phyloP scores from a whole-genome alignment of 805 yeast genomes.

The Ogataea pignaliae region DNA sequence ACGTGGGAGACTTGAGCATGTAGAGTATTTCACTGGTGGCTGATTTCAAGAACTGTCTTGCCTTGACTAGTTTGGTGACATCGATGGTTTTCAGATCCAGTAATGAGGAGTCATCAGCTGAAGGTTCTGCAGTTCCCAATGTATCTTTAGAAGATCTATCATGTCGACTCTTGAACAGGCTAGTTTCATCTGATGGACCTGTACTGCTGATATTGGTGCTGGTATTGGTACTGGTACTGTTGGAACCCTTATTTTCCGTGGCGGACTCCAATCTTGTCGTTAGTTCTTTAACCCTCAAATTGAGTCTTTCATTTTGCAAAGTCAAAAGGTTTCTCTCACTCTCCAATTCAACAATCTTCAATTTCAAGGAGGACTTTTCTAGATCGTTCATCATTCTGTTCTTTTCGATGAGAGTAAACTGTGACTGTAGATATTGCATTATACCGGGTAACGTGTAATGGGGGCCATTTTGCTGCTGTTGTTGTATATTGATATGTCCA shows the following conservation, averaged over 20 bases:
- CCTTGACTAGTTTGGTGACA: slow-evolving; percentile 26
- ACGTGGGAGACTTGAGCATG: slow-evolving; percentile 30
- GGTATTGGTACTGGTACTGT: neutral
- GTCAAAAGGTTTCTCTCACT: slow-evolving; percentile 46
- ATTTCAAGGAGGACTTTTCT: slow-evolving; percentile 47
- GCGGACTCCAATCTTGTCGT: slow-evolving; percentile 25
- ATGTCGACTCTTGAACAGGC: slow-evolving; percentile 8
- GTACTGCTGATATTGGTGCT: too few species aligned
- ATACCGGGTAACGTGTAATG: slow-evolving; percentile 52
- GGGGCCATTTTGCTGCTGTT: slow-evolving; percentile 6
- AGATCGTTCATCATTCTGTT: slow-evolving; percentile 47
- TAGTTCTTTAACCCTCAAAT: slow-evolving; percentile 34
- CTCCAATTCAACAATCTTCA: slow-evolving; percentile 46
- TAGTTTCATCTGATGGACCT: neutral
- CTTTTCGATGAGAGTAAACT: slow-evolving; percentile 43
- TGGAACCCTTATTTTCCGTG: slow-evolving; percentile 1
- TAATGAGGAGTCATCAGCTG: slow-evolving; percentile 8
- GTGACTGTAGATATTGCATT: slow-evolving; percentile 55
- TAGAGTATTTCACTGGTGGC: slow-evolving; percentile 34
- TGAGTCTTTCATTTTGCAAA: slow-evolving; percentile 38
- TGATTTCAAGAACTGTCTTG: slow-evolving; percentile 30
- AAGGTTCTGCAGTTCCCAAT: neutral
- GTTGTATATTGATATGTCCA: neutral
- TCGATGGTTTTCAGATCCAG: slow-evolving; percentile 23
- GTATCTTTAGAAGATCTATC: slow-evolving; percentile 1